phyloP scores from a whole-genome alignment of 208 protist species.

The Kentomonas sorsogonicus region DNA sequence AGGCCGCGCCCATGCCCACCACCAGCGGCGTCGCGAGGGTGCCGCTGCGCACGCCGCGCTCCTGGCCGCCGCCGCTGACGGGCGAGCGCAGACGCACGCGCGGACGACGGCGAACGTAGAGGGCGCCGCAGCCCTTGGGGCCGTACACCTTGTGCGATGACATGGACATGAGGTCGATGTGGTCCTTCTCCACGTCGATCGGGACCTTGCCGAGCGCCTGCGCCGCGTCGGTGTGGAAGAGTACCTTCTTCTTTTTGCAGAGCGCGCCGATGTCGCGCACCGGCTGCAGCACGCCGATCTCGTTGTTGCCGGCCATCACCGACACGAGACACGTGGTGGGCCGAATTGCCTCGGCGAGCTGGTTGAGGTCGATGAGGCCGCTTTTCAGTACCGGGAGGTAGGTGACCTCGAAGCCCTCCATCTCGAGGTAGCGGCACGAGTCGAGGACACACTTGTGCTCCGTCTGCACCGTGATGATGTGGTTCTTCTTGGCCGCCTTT shows the following conservation, averaged over 20 bases:
- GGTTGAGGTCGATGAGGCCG: slow-evolving; percentile 94
- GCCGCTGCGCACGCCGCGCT: slow-evolving; percentile 93
- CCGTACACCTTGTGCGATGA: slow-evolving; percentile 98
- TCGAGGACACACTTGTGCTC: slow-evolving; percentile 99
- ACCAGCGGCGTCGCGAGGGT: slow-evolving; percentile 92
- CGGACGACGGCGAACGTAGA: slow-evolving; percentile 90
- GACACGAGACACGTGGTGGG: slow-evolving; percentile 95
- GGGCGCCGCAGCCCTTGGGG: slow-evolving; percentile 92
- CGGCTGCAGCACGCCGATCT: slow-evolving; percentile 98
- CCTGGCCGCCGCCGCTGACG: slow-evolving; percentile 98
- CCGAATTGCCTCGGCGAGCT: slow-evolving; percentile 90
- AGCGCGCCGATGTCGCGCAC: slow-evolving; percentile 95
- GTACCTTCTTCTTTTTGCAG: slow-evolving; percentile 91
- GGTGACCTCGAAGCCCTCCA: slow-evolving; percentile 94
- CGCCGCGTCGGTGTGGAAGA: slow-evolving; percentile 98
- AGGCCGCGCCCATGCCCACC: slow-evolving; percentile 94
- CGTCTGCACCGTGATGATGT: slow-evolving; percentile 97
- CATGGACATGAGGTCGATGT: slow-evolving; percentile 97
- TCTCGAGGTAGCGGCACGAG: slow-evolving; percentile 95
- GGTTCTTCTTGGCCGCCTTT: slow-evolving; percentile 93
- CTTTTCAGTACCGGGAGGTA: slow-evolving; percentile 97
- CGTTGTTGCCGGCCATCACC: slow-evolving; percentile 99
- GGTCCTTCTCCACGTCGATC: slow-evolving; percentile 95
- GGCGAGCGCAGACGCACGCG: slow-evolving; percentile 96
- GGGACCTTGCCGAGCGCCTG: slow-evolving; percentile 98